Conservation (phyloP, 163 green algal genomes). For the Trebouxia gelatinosa region DNA sequence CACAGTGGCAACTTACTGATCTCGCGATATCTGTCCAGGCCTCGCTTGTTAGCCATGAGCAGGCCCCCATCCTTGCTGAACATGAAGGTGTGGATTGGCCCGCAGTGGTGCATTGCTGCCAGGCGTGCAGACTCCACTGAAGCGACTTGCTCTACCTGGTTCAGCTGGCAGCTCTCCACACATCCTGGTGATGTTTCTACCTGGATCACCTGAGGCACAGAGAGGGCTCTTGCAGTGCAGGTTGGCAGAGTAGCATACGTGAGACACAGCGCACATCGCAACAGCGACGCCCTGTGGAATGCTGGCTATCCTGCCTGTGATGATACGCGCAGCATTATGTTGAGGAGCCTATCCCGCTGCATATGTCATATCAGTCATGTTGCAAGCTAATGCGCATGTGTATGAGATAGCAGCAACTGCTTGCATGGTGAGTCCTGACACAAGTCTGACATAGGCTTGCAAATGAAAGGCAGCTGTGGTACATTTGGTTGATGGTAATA, state of each 20-base stretch:
- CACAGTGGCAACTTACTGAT: not conserved
- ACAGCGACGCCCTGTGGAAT: not conserved
- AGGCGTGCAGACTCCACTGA: constrained; percentile 13
- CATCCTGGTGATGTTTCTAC: not conserved
- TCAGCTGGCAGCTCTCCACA: not conserved
- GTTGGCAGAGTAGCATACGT: not conserved
- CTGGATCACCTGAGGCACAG: not conserved
- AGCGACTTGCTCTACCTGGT: not conserved
- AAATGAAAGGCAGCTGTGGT: too few relatives aligned
- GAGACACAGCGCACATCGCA: not conserved
- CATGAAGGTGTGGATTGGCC: constrained; percentile 34
- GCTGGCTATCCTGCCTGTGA: too few relatives aligned
- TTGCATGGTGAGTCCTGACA: too few relatives aligned
- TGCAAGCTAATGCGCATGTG: too few relatives aligned
- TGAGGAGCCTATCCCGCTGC: too few relatives aligned
- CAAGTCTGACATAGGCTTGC: too few relatives aligned
- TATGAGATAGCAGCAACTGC: too few relatives aligned
- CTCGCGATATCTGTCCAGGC: not conserved
- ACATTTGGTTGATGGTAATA: too few relatives aligned
- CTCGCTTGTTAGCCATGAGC: constrained; percentile 27
- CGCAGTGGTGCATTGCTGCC: constrained; percentile 25
- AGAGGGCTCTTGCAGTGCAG: not conserved
- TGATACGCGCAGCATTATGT: too few relatives aligned
- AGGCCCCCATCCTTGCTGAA: not conserved
- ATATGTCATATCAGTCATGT: too few relatives aligned